These are phyloP conservation scores for Curvularia sp. DNA, from an alignment of 2,329 filamentous ascomycete species.

Conservation along the genomic window DNA sequence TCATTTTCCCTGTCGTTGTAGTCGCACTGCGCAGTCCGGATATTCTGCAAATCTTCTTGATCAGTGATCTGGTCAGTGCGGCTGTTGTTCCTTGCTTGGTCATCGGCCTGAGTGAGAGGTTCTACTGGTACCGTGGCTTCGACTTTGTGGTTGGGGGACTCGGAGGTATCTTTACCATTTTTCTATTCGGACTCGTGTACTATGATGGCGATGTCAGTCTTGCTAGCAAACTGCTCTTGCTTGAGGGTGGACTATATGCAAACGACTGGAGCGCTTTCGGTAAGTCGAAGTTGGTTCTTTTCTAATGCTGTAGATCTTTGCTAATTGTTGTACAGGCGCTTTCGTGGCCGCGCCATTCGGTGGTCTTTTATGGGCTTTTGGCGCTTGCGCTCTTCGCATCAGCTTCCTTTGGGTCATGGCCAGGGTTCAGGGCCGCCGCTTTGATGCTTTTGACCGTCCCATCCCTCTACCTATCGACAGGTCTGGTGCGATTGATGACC, in stretches of 20 bases:
- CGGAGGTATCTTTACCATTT: constrained; percentile 79
- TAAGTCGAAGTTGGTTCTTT: constrained; percentile 15
- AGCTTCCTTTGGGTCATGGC: constrained; percentile 65
- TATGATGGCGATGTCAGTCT: constrained; percentile 71
- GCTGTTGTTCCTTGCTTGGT: constrained; percentile 77
- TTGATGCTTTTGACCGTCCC: constrained; percentile 69
- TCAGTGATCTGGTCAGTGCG: constrained; percentile 80
- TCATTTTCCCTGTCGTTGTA: constrained; percentile 77
- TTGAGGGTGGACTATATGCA: constrained; percentile 76
- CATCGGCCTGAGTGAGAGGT: constrained; percentile 70
- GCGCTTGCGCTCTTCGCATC: constrained; percentile 68
- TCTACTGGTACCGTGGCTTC: constrained; percentile 79
- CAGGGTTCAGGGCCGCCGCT: constrained; percentile 65
- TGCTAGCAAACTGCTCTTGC: constrained; percentile 72
- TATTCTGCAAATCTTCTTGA: constrained; percentile 82
- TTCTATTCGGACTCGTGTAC: constrained; percentile 81
- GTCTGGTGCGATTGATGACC: constrained; percentile 30
- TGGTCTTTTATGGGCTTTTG: constrained; percentile 73
- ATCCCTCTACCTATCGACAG: constrained; percentile 23
- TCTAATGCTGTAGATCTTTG: not conserved
- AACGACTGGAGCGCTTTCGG: constrained; percentile 84
- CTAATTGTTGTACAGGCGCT: constrained; percentile 55
- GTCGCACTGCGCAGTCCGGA: constrained; percentile 76
- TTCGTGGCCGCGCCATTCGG: constrained; percentile 82
- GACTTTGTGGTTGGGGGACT: constrained; percentile 81